A percentile compares a stretch with the other conserved stretches of the same genome.
Conservation (phyloP, 106 monocot species). For the Dioscorea zingiberensis region DNA sequence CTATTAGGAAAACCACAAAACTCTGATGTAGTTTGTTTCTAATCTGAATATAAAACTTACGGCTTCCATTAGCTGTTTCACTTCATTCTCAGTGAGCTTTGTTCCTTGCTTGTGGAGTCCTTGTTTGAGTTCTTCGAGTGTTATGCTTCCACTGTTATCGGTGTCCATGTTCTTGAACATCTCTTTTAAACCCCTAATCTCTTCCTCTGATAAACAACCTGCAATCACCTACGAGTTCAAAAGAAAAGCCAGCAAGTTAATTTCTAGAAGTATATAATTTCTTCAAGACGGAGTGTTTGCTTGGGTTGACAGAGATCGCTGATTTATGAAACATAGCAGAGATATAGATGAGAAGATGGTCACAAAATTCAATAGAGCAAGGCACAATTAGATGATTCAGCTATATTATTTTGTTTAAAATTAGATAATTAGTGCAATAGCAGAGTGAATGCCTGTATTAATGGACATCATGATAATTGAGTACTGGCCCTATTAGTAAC, state of each 20-base stretch:
- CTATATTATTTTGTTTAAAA: no score
- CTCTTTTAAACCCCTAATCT: constrained; percentile 61
- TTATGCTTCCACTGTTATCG: constrained; percentile 83
- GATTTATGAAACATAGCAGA: no score
- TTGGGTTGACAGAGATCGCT: no score
- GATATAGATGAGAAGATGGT: no score
- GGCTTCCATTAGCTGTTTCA: constrained; percentile 63
- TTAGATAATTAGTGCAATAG: no score
- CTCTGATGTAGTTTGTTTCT: background rate
- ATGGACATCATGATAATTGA: no score
- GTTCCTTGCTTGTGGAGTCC: constrained; percentile 63
- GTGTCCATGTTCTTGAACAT: constrained; percentile 79
- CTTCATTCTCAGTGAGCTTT: constrained; percentile 53
- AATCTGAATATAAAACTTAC: constrained; percentile 27
- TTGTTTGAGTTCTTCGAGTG: constrained; percentile 59
- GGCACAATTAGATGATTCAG: no score
- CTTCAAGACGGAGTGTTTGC: no score
- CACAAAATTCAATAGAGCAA: no score
- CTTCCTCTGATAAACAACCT: constrained; percentile 70
- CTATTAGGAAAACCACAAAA: background rate
- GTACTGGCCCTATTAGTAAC: no score
- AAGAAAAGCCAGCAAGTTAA: background rate
- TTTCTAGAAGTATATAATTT: no score
- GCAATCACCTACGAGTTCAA: constrained; percentile 50
- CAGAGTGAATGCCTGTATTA: no score